Conservation (phyloP, 2,329 filamentous ascomycete genomes). For the Fusarium penzigii region DNA sequence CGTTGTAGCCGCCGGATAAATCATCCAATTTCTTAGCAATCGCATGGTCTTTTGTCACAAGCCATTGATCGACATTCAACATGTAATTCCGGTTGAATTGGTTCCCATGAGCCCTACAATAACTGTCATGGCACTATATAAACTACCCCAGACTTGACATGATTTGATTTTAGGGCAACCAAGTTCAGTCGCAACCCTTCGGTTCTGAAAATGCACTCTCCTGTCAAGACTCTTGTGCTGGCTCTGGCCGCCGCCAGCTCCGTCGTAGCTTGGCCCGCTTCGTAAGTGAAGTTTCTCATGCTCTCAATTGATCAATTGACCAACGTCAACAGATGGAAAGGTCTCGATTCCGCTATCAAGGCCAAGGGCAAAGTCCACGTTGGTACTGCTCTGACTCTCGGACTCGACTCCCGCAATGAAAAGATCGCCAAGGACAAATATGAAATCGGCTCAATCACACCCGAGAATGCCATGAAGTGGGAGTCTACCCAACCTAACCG, state of each 20-base stretch:
- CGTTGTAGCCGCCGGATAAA: too few relatives aligned
- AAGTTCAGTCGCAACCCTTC: neutral
- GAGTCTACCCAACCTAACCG: constrained; percentile 56
- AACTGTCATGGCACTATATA: neutral
- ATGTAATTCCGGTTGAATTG: neutral
- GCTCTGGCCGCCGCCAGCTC: neutral
- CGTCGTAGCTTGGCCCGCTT: neutral
- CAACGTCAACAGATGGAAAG: neutral
- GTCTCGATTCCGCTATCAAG: constrained; percentile 27
- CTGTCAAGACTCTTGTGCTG: neutral
- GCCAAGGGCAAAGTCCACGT: constrained; percentile 46
- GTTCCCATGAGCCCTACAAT: neutral
- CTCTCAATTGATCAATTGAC: neutral
- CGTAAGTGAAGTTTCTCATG: neutral
- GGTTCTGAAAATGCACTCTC: neutral
- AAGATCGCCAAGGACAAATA: constrained; percentile 47
- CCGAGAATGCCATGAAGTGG: constrained; percentile 54
- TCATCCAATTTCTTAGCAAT: too few relatives aligned
- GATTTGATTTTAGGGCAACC: neutral
- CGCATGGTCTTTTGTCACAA: too few relatives aligned
- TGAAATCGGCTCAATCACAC: constrained; percentile 59
- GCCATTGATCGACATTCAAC: too few relatives aligned
- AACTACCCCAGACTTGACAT: neutral
- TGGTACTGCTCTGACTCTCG: constrained; percentile 59
- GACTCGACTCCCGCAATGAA: constrained; percentile 49